Evolutionary conservation across 2,329 filamentous ascomycete genomes (phyloP), one percentile per base, ranked within the genome.

Genomic region (Pseudogymnoascus pannorum): DNA sequence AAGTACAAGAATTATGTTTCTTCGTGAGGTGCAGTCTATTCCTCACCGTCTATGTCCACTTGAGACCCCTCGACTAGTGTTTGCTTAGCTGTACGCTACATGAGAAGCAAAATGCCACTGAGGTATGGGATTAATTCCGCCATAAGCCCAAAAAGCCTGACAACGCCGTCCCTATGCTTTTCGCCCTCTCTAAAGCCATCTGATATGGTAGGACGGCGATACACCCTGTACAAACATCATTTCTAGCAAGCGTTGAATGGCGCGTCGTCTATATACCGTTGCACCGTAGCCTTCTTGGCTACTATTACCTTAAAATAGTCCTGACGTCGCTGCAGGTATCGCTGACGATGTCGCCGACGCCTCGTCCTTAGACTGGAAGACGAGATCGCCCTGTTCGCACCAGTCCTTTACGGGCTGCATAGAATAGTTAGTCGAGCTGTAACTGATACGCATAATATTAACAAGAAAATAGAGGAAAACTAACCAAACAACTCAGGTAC

Each of bases 401-500:
- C 87, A 89, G 68, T 85, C 78, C 65, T 81, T 88, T 60, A 89
- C 78, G 62, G 83, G 81, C 84, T 87, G 60, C 38, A 60, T 26
- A 18, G 24, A 16, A 29, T 11, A 58, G 64, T 74, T 67, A 74
- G 71, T 38, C 38, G 7, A n/a, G 38, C 48, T 36, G 59, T 31
- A 3, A 35, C 18, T 62, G 20, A 48, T 8, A 42, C 42, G 38
- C 26, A 33, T 9, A 26, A 24, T 35, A 57, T 1, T n/a, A 35
- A 48, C 24, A 38, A 26, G 31, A 31, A 8, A 20, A 35, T 59
- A 26, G 9, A 42, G 18, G 48, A 54, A 62, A 4, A 87, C 91
- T 84, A 78, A 94, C 91, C 76, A 99, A 76, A 72, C 94, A 99
- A 73, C 89, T 95, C 68, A 99, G 76, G 71, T 96, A 94, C 78